Evolutionary conservation across 257 asterid species (phyloP), one percentile per base, ranked within the genome.

Genomic region (Solanum sejunctum): DNA sequence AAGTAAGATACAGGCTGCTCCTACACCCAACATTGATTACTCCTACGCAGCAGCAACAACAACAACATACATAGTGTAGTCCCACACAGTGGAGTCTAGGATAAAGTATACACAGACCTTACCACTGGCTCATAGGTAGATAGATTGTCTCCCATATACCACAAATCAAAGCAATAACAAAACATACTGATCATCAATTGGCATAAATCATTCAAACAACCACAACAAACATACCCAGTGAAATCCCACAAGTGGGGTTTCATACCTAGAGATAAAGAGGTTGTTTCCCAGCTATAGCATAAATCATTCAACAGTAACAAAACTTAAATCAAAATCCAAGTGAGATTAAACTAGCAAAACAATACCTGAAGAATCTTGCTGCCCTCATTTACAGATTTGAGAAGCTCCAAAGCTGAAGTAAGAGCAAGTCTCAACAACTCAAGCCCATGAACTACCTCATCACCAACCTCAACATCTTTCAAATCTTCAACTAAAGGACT

Each of bases 401-500:
- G 97, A 82, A 95, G 91, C 84, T 86, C 92, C 23, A 91, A 88
- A 89, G 96, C 97, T 18, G 95, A 89, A 85, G 84, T 92, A 55
- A 97, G 90, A 81, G 98, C 92, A 75, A 87, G 66, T 70, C 85
- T 87, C 80, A 97, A 91, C 57, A 89, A 78, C 57, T 91, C 85
- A 83, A 97, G 93, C 10, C 99, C 99, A 49, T 10, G 47, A 77
- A 94, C 88, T 85, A 90, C 92, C 87, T 95, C 98, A 88, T 90
- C 89, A 16, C 82, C 90, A 54, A 95, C 87, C 86, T 87, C 89
- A 81, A 84, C 89, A 69, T 93, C 97, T 81, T 86, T 94, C 89
- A 97, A 82, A 89, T 97, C 99, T 89, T 97, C 99, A 77, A 94
- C 86, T 63, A 97, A 89, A 77, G 99, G 99, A 88, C 96, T 91